These are phyloP conservation scores for Penicillium verrucosum DNA, from an alignment of 2,329 filamentous ascomycete genomes.

Conservation along the genomic window DNA sequence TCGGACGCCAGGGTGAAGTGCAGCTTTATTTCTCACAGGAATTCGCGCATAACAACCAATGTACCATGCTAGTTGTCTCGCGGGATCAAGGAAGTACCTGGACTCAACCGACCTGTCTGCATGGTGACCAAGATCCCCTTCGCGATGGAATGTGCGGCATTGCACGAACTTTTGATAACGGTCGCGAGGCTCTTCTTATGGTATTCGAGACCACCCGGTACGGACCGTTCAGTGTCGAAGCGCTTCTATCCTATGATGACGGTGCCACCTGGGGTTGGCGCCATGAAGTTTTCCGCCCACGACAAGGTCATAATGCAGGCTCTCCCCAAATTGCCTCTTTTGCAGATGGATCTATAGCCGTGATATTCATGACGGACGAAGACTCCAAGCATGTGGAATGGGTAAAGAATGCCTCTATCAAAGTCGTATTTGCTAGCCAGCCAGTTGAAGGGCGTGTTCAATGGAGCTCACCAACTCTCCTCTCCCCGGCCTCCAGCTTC, in stretches of 20 bases:
- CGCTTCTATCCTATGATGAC: conserved; percentile 46
- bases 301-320: conserved; percentile 42
- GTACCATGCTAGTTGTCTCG: conserved; percentile 50
- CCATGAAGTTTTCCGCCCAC: conserved; percentile 43
- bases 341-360: conserved; percentile 40
- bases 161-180: conserved; percentile 32
- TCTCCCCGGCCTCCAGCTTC: conserved; percentile 33
- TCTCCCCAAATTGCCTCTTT: conserved; percentile 47
- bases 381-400: conserved; percentile 37
- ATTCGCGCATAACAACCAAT: conserved; percentile 47
- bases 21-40: conserved; percentile 50
- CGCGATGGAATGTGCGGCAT: conserved; percentile 47
- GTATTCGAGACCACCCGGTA: conserved; percentile 48
- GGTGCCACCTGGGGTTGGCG: conserved; percentile 42
- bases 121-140: conserved; percentile 38
- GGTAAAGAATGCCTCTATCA: conserved; percentile 43
- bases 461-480: conserved; percentile 34
- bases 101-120: conserved; percentile 43
- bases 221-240: conserved; percentile 45
- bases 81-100: conserved; percentile 45
- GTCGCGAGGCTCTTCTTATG: conserved; percentile 42
- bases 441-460: conserved; percentile 33
- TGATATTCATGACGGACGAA: conserved; percentile 50
- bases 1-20: conserved; percentile 38
- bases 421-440: conserved; percentile 40